phyloP scores from a whole-genome alignment of 306 rosid species.

The Cicer judaicum region DNA sequence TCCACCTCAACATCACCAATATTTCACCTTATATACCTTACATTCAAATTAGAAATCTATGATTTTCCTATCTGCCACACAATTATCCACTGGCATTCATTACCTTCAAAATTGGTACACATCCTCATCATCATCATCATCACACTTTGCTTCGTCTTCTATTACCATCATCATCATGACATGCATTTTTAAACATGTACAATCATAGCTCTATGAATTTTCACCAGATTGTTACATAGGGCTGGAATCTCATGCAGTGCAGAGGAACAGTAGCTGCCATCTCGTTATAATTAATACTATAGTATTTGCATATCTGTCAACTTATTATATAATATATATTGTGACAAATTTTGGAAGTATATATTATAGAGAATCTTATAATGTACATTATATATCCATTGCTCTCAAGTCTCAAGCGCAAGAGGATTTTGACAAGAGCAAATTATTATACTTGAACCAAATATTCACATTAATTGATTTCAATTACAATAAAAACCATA shows the following conservation, averaged over 20 bases:
- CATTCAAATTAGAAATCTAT: conserved; percentile 55
- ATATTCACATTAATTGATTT: no score
- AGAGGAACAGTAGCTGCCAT: conserved; percentile 42
- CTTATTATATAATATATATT: conserved; percentile 15
- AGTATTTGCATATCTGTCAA: background rate
- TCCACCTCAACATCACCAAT: conserved; percentile 61
- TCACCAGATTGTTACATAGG: conserved; percentile 7
- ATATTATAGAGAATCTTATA: conserved; percentile 5
- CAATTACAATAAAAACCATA: no score
- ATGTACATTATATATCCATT: background rate
- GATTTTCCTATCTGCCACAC: conserved; percentile 57
- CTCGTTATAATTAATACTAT: conserved; percentile 18
- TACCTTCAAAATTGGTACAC: conserved; percentile 61
- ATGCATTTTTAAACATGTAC: conserved; percentile 48
- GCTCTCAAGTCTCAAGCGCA: background rate
- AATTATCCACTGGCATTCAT: conserved; percentile 59
- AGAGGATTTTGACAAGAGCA: no score
- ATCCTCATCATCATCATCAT: conserved; percentile 51
- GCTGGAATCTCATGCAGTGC: conserved; percentile 46
- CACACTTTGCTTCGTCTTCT: conserved; percentile 46
- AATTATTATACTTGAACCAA: no score
- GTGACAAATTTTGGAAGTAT: conserved; percentile 20
- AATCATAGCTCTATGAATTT: conserved; percentile 59
- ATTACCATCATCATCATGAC: conserved; percentile 46
- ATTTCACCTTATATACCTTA: conserved; percentile 28